phyloP scores from a whole-genome alignment of 1,139 yeast genomes.

The Suhomyces kunorum region DNA sequence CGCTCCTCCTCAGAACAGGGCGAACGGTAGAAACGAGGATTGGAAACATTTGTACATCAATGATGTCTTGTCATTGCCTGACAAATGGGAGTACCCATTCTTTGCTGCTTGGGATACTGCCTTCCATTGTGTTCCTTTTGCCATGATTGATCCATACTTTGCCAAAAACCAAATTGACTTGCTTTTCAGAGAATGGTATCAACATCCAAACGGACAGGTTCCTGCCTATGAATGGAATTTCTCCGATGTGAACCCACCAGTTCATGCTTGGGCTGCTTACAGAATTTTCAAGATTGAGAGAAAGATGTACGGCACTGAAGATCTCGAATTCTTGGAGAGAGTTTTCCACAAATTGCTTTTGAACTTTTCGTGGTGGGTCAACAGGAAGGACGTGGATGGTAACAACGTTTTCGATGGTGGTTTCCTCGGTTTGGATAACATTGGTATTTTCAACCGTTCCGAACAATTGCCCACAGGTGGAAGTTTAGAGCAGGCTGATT shows the following conservation, averaged over 20 bases:
- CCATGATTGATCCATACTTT: conserved; percentile 93
- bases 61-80: conserved; percentile 88
- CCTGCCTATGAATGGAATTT: conserved; percentile 99
- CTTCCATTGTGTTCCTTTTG: conserved; percentile 91
- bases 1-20: conserved; percentile 79
- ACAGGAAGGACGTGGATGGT: conserved; percentile 86
- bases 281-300: conserved; percentile 89
- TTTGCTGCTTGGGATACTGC: conserved; percentile 99
- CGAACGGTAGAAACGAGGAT: conserved; percentile 77
- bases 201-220: conserved; percentile 98
- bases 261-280: conserved; percentile 96
- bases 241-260: conserved; percentile 95
- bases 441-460: conserved; percentile 90
- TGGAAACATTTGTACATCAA: conserved; percentile 92
- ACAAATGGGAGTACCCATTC: conserved; percentile 96
- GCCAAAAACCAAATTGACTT: conserved; percentile 89
- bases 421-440: conserved; percentile 89
- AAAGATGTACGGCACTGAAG: conserved; percentile 81
- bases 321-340: conserved; percentile 81
- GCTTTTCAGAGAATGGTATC: conserved; percentile 93
- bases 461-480: conserved; percentile 97
- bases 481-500: conserved; percentile 88
- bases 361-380: conserved; percentile 98
- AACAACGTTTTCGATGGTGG: conserved; percentile 95
- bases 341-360: conserved; percentile 88